phyloP scores from a whole-genome alignment of 1,284 basidiomycete species.

The Coniferiporia weirii region DNA sequence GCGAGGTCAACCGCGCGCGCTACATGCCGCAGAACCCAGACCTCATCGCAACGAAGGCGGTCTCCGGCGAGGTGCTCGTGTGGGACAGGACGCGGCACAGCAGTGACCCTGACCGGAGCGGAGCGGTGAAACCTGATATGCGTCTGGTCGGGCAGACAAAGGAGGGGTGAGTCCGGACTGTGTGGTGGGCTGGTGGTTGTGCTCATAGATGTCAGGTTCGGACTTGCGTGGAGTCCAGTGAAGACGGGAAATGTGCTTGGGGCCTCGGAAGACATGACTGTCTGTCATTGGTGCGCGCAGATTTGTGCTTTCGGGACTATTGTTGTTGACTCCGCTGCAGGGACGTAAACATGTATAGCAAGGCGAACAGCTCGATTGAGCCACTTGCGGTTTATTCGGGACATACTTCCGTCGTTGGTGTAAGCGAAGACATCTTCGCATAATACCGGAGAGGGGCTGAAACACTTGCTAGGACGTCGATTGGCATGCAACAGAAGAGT shows the following conservation, averaged over 20 bases:
- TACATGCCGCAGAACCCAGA: constrained; percentile 99
- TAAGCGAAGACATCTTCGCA: constrained; percentile 35
- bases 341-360: constrained; percentile 91
- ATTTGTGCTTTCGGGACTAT: constrained; percentile 6
- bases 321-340: constrained; percentile 35
- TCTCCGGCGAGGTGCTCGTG: constrained; percentile 85
- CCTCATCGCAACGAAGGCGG: constrained; percentile 91
- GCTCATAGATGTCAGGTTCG: constrained; percentile 57
- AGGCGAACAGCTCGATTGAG: constrained; percentile 72
- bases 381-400: constrained; percentile 83
- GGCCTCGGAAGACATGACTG: constrained; percentile 93
- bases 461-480: constrained; percentile 77
- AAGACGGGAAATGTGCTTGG: constrained; percentile 85
- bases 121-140: constrained; percentile 89
- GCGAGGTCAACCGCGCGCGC: constrained; percentile 94
- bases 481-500: constrained; percentile 85
- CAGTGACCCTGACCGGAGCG: constrained; percentile 82
- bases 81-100: constrained; percentile 98
- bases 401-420: constrained; percentile 86
- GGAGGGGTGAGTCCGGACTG: constrained; percentile 70
- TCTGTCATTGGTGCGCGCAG: constrained; percentile 78
- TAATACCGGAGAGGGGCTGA: constrained; percentile 10
- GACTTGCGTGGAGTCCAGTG: constrained; percentile 86
- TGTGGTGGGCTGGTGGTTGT: constrained; percentile 1
- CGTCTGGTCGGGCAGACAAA: constrained; percentile 83